Base-by-base conservation (phyloP, 176 grass and related monocot species). In the Eleusine indica region DNA sequence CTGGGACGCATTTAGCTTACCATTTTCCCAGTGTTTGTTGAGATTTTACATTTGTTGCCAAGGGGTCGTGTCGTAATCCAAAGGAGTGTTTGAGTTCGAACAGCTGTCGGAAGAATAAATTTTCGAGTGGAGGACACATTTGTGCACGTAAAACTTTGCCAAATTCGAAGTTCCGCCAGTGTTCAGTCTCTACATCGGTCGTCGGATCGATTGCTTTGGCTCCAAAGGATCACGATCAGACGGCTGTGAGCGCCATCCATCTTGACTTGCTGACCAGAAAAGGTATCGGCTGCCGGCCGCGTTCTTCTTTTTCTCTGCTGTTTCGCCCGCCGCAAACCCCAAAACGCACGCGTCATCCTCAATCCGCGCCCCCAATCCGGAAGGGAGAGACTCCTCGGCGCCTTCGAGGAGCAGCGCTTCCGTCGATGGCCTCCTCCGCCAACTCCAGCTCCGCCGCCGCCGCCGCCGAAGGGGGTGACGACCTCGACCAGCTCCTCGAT, bases 401-500 rank as follows among this genome's bases (percentile, higher is more conserved):
- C 43, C 18, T 21, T 53, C 17, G 49, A 78, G 65, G 53, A 54
- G 42, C 65, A 19, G 78, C 19, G 48, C n/a, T 12, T 35, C 83
- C 48, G 35, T 9, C 35, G 78, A 90, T 90, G 88, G 88, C 84
- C 32, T 79, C 84, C 68, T 83, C 88, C 53, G 49, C 88, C 57
- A 77, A 56, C 72, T 17, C 88, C 65, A 53, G 5, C 82, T 25
- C 86, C 21, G 29, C 43, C 17, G 21, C 67, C 48, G 79, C 56
- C 28, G 68, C 67, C 60, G 79, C 56, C 28, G 80, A 32, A 2
- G 80, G 54, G 39, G 69, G 8, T 30, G 88, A 83, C 41, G 80
- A 86, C 74, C 88, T 90, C 41, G 88, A 90, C 84, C 80, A 83
- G 61, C 88, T 90, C 61, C 88, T 90, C 41, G 88, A 90, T 79